Base-by-base conservation (phyloP, 192 early-diverging fungal genomes). In the Linnemannia exigua region DNA sequence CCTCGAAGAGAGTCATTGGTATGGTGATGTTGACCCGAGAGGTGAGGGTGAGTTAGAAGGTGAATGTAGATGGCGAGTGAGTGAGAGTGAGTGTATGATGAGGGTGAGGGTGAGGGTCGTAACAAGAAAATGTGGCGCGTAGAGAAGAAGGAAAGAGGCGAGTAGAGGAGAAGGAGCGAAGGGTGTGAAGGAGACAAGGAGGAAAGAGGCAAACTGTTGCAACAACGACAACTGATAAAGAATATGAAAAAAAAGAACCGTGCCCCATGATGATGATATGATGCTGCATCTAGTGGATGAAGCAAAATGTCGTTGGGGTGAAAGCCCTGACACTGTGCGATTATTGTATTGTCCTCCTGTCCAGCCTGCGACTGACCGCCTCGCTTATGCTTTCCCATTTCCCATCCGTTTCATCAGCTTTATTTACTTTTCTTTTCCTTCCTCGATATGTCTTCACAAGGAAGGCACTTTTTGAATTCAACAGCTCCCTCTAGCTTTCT, bases 1-100 rank as follows among this genome's bases (percentile, higher is more conserved):
- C 83, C 83, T 85, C 83, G 41, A 79, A 79, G 54, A 79, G 69
- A 1, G 83, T 85, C 83, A 85, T 85, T 63, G 58, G 28, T 63
- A 9, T 6, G 25, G 14, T 63, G 28, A 63, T 31, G 12, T n/a
- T 6, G 14, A 63, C 28, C 58, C 28, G 28, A 63, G 28, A 25
- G 28, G 58, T 31, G 41, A 15, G 28, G 1, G 58, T 16, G 58
- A 54, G 7, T n/a, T 31, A 22, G 36, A 51, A n/a, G 70, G n/a
- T 19, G 37, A 66, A 47, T 72, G 36, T 37, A n/a, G 35, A 9
- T 5, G 36, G 68, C 22, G 51, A 61, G 51, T 33, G 44, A 46
- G 68, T n/a, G 50, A 35, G 31, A 19, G n/a, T 36, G 38, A n/a
- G 19, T 70, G 41, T n/a, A 19, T 46, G 2, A 38, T 67, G 63